Base-by-base conservation (phyloP, 768 basidiomycete genomes). In the Tubosaeta sp. region DNA sequence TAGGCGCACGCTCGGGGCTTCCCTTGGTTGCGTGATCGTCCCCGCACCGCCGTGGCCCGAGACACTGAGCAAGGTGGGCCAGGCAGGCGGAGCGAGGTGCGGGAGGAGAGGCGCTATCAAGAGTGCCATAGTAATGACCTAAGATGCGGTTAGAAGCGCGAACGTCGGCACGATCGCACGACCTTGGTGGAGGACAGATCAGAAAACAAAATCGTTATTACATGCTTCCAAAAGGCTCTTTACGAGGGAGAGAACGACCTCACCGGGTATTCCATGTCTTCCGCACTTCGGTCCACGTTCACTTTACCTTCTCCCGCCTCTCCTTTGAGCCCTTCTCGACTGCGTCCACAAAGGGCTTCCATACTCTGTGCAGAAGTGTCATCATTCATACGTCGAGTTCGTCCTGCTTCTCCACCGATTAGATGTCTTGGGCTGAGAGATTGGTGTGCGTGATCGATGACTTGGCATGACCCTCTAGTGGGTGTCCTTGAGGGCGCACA, bases 241-340 rank as follows among this genome's bases (percentile, higher is more conserved):
- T 60, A 64, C 67, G 70, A 48, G 34, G 57, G 34, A 48, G 55
- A 57, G 44, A 47, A 69, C 71, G 72, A 65, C 74, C 93, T 91
- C 81, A 99, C 95, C 95, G 69, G 96, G 96, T 71, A 99, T 83
- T 60, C 96, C 96, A 67, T 99, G 98, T 57, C 88, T 89, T 99
- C 96, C 21, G 95, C 96, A 62, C 92, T 81, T 53, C 98, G 71
- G 66, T 99, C 96, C 32, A 98, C 85, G 32, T 97, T 73, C 18
- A 95, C 90, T 57, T 93, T 90, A 38, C 57, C 10, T 60, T 53
- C 40, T 62, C 59, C 46, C 68, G 71, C 55, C 83, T 81, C 60
- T 76, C 79, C 54, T 73, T 71, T 13, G 85, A 75, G 6, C 86
- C 91, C 32, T 81, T 78, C 62, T 96, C 93, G 44, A 99, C 73